These are phyloP conservation scores for Aspergillus ochraceoroseus DNA, from an alignment of 2,329 filamentous ascomycete species.

Conservation along the genomic window DNA sequence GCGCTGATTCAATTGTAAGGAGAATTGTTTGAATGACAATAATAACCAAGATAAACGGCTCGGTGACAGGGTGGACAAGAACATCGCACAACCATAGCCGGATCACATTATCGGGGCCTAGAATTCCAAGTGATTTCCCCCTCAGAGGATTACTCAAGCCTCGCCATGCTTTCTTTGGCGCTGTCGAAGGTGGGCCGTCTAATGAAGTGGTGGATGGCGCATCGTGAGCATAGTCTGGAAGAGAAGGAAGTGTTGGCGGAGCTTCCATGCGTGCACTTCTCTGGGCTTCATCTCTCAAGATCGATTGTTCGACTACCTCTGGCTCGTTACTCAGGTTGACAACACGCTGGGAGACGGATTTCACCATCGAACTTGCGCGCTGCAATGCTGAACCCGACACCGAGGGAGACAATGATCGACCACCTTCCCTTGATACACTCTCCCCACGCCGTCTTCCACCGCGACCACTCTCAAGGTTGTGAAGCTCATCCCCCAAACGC, in stretches of 20 bases:
- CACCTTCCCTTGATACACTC: conserved; percentile 42
- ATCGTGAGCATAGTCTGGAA: conserved; percentile 46
- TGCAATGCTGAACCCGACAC: conserved; percentile 59
- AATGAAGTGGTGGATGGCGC: conserved; percentile 34
- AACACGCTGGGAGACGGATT: conserved; percentile 91
- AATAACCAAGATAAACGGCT: conserved; percentile 77
- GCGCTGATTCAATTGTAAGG: conserved; percentile 76
- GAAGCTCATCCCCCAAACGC: conserved; percentile 57
- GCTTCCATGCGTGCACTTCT: conserved; percentile 51
- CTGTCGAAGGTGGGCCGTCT: conserved; percentile 33
- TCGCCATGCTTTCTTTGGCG: conserved; percentile 43
- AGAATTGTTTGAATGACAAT: conserved; percentile 85
- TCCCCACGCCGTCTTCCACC: conserved; percentile 53
- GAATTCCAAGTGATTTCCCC: conserved; percentile 80
- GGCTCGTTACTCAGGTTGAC: conserved; percentile 95
- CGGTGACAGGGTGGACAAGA: conserved; percentile 77
- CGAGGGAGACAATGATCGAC: conserved; percentile 59
- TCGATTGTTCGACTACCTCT: conserved; percentile 70
- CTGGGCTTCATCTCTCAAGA: conserved; percentile 54
- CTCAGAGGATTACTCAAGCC: conserved; percentile 67
- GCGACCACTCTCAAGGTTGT: conserved; percentile 56
- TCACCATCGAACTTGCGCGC: conserved; percentile 69
- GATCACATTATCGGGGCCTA: conserved; percentile 70
- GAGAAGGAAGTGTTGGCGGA: conserved; percentile 48
- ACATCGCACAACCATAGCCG: conserved; percentile 73